Evolutionary conservation across 176 grass and related monocot genomes (phyloP).

Genomic region (Pontederia crassipes): DNA sequence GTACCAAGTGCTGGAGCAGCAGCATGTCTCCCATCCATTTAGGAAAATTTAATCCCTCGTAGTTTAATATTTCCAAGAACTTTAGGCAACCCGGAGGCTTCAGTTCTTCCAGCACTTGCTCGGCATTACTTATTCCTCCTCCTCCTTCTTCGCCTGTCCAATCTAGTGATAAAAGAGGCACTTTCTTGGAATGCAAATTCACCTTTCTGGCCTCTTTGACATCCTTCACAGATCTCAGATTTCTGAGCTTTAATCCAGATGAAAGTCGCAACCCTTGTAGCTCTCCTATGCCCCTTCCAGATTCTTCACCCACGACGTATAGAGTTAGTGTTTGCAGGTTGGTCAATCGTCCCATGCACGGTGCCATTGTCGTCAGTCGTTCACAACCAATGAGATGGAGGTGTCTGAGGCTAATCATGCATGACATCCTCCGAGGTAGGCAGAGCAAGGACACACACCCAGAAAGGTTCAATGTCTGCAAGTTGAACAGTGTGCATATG

Average conservation of each 20-base stretch:
- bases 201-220: conserved; percentile 1
- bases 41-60: not conserved
- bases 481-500: not conserved
- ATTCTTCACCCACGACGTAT: conserved; percentile 1
- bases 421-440: conserved; percentile 10
- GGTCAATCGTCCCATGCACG: conserved; percentile 2
- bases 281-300: conserved; percentile 13
- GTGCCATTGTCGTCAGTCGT: conserved; percentile 2
- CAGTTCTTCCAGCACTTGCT: conserved; percentile 21
- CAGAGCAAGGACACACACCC: not conserved
- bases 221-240: conserved; percentile 2
- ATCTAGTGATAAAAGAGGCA: not conserved
- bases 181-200: conserved; percentile 4
- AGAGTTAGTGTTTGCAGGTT: conserved; percentile 6
- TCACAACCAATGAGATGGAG: not conserved
- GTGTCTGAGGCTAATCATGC: conserved; percentile 5
- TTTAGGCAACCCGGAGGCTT: conserved; percentile 2
- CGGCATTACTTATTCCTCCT: not conserved
- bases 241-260: not conserved
- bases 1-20: conserved; percentile 4
- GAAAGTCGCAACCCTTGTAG: conserved; percentile 17
- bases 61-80: not conserved
- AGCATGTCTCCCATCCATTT: conserved; percentile 8
- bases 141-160: not conserved
- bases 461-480: conserved; percentile 8